Conservation (phyloP, 306 rosid species). For the Lathyrus tuberosus region DNA sequence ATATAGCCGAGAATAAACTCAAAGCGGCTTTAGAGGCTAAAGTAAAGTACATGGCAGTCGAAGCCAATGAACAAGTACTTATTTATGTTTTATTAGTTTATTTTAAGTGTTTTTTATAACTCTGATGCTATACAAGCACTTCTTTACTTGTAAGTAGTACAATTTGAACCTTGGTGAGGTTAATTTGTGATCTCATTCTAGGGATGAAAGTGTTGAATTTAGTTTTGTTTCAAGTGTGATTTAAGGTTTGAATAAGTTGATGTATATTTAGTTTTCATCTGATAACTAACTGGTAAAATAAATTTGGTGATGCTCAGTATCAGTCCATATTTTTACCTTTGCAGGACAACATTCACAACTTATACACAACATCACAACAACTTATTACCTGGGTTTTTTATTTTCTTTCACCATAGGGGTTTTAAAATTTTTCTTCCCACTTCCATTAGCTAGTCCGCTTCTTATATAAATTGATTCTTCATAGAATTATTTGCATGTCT, state of each 20-base stretch:
- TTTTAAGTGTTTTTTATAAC: not conserved
- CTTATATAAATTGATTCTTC: too few species aligned
- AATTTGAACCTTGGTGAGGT: constrained; percentile 26
- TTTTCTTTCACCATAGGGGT: too few species aligned
- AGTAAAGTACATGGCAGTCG: too few species aligned
- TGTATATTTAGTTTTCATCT: constrained; percentile 38
- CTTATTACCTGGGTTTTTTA: too few species aligned
- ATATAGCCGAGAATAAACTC: too few species aligned
- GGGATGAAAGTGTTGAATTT: constrained; percentile 30
- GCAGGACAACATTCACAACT: too few species aligned
- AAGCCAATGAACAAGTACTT: not conserved
- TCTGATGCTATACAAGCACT: constrained; percentile 31
- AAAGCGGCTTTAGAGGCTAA: too few species aligned
- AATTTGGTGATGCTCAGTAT: constrained; percentile 38
- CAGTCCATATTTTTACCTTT: constrained; percentile 46
- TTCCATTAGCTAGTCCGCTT: too few species aligned
- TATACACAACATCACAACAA: too few species aligned
- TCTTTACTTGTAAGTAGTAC: constrained; percentile 38
- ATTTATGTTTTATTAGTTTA: not conserved
- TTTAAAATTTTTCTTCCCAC: too few species aligned
- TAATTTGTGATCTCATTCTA: constrained; percentile 23
- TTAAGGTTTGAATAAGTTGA: constrained; percentile 28
- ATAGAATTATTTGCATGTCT: too few species aligned
- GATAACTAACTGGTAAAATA: constrained; percentile 26
- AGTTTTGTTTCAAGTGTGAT: too few species aligned